Conservation (phyloP, 2,329 filamentous ascomycete genomes). For the Aspergillus felis region DNA sequence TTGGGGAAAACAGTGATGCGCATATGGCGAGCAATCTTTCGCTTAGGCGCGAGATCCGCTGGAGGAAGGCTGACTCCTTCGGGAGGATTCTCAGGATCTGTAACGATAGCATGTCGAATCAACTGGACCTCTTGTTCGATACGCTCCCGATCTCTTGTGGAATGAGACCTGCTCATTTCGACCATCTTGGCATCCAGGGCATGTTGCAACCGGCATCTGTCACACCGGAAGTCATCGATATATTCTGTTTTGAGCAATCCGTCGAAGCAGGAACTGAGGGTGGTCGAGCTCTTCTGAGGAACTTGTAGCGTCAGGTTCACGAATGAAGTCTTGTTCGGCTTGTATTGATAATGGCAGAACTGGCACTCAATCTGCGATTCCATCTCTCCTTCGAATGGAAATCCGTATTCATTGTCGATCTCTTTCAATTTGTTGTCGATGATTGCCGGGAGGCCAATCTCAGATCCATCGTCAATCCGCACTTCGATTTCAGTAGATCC, state of each 20-base stretch:
- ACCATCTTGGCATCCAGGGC: constrained; percentile 62
- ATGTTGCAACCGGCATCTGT: constrained; percentile 82
- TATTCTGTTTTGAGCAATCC: constrained; percentile 91
- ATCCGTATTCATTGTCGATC: constrained; percentile 52
- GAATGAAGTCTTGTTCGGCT: constrained; percentile 76
- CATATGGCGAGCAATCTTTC: constrained; percentile 81
- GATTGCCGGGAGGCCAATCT: constrained; percentile 30
- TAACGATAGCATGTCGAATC: constrained; percentile 67
- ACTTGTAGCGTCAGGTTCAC: constrained; percentile 91
- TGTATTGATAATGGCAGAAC: constrained; percentile 84
- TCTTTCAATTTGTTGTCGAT: constrained; percentile 37
- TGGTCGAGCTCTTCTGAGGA: constrained; percentile 74
- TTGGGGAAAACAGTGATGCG: constrained; percentile 85
- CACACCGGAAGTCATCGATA: constrained; percentile 96
- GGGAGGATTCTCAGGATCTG: constrained; percentile 74
- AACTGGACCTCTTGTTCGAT: constrained; percentile 59
- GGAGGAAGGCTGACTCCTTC: constrained; percentile 72
- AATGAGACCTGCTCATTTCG: constrained; percentile 55
- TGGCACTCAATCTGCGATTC: constrained; percentile 95
- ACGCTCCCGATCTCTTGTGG: constrained; percentile 49
- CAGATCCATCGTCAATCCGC: constrained; percentile 33
- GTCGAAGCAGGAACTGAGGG: constrained; percentile 85
- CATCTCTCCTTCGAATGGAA: constrained; percentile 85
- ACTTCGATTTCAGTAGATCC: constrained; percentile 30
- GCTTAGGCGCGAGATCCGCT: constrained; percentile 68